Evolutionary conservation across 108 stramenopile genomes (phyloP), one percentile per base, ranked within the genome.

Genomic region (Thalassiosira profunda): DNA sequence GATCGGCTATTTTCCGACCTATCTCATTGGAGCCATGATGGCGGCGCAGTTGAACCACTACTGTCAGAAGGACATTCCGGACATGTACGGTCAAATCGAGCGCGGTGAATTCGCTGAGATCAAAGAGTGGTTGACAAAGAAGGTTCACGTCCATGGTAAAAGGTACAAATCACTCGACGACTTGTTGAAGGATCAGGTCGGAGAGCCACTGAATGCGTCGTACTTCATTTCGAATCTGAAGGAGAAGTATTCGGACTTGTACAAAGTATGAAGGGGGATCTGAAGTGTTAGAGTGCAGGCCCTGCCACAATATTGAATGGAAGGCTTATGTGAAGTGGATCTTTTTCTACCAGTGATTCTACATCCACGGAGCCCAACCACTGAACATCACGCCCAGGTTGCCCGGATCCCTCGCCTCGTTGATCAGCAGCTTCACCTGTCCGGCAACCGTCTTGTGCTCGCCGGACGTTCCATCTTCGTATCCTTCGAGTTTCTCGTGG

Each of bases 311-410:
- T n/a, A n/a, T n/a, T n/a, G n/a, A n/a, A n/a, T n/a, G n/a, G n/a
- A n/a, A n/a, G n/a, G n/a, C n/a, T n/a, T n/a, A n/a, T n/a, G n/a
- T n/a, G n/a, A n/a, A n/a, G n/a, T n/a, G n/a, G n/a, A n/a, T n/a
- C n/a, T n/a, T n/a, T n/a, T n/a, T n/a, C n/a, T n/a, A n/a, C n/a
- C n/a, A n/a, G n/a, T n/a, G n/a, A 3, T 44, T 33, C 61, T 63
- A 87, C 35, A 85, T 70, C 97, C 97, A 99, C 1, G 97, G 90
- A n/a, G 85, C 78, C 98, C 99, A 98, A 9, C 99, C 99, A 34
- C 52, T 54, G 64, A 84, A 99, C 60, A 98, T 73, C 25, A 55
- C 57, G 67, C 88, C 88, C 29, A 99, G 58, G 29, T 98, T 97
- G 31, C 95, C 88, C 23, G 85, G 83, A 51, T 97, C 96, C 51